Conservation (phyloP, 257 asterid species). For the Catharanthus roseus region DNA sequence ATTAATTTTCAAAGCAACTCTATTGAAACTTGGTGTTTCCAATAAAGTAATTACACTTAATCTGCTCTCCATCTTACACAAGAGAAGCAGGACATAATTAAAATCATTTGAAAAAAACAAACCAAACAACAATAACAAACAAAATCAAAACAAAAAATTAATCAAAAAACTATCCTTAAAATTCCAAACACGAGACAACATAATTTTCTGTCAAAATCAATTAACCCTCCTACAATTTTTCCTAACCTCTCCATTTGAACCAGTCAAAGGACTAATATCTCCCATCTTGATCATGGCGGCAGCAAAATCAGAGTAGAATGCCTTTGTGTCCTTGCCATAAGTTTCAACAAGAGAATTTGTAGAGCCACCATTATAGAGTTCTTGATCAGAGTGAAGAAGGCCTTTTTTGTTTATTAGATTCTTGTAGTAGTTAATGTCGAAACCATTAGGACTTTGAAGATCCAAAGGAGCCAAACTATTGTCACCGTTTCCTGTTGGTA, state of each 20-base stretch:
- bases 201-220: not conserved
- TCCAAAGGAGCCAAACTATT: conserved; percentile 28
- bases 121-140: too few species aligned
- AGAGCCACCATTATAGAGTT: conserved; percentile 13
- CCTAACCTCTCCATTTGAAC: not conserved
- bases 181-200: too few species aligned
- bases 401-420: conserved; percentile 16
- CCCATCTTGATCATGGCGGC: conserved; percentile 1
- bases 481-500: conserved; percentile 30
- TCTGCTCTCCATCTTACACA: not conserved
- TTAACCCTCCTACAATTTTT: not conserved
- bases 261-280: conserved; percentile 5
- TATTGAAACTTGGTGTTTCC: too few species aligned
- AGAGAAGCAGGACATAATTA: not conserved
- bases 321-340: not conserved
- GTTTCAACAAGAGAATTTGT: conserved; percentile 13
- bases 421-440: conserved; percentile 16
- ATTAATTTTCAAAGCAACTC: too few species aligned
- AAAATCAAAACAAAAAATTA: not conserved
- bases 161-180: not conserved
- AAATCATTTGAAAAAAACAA: not conserved
- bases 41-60: not conserved
- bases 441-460: conserved; percentile 11
- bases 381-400: conserved; percentile 22
- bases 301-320: not conserved